A percentile compares a stretch with the other conserved stretches of the same genome.
These are phyloP conservation scores for Suillus brevipes DNA, from an alignment of 768 basidiomycete species.

Conservation along the genomic window DNA sequence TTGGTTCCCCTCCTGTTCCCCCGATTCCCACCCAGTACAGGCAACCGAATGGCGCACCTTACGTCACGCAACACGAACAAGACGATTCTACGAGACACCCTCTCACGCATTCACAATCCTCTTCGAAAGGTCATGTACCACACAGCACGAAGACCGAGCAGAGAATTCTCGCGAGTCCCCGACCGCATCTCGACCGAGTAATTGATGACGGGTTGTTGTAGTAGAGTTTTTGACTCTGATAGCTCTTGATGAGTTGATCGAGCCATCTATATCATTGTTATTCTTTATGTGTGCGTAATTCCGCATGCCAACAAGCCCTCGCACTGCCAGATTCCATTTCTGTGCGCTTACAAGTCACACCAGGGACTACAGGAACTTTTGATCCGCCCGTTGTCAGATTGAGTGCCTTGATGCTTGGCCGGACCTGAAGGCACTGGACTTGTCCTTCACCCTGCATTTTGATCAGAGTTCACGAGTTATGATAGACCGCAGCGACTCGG, in stretches of 20 bases:
- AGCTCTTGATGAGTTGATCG: not conserved
- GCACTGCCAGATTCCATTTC: not conserved
- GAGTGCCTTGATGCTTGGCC: not conserved
- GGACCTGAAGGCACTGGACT: not conserved
- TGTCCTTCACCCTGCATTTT: not conserved
- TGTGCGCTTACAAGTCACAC: not conserved
- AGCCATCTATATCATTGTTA: not conserved
- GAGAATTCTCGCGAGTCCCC: not conserved
- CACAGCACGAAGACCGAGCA: not conserved
- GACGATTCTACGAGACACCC: not conserved
- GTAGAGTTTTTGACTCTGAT: not conserved
- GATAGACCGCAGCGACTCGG: not conserved
- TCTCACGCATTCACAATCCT: not conserved
- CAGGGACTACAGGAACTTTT: not conserved
- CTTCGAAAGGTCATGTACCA: no score
- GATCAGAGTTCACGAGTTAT: not conserved
- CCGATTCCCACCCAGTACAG: conserved; percentile 18
- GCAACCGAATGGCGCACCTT: not conserved
- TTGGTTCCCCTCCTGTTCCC: conserved; percentile 24
- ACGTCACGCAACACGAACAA: conserved; percentile 9
- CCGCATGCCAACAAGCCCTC: not conserved
- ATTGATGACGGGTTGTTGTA: not conserved
- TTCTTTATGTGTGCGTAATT: not conserved
- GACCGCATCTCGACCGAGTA: not conserved
- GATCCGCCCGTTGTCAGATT: not conserved